Evolutionary conservation across 495 filamentous ascomycete genomes (phyloP).

Genomic region (Aspergillus haitiensis): DNA sequence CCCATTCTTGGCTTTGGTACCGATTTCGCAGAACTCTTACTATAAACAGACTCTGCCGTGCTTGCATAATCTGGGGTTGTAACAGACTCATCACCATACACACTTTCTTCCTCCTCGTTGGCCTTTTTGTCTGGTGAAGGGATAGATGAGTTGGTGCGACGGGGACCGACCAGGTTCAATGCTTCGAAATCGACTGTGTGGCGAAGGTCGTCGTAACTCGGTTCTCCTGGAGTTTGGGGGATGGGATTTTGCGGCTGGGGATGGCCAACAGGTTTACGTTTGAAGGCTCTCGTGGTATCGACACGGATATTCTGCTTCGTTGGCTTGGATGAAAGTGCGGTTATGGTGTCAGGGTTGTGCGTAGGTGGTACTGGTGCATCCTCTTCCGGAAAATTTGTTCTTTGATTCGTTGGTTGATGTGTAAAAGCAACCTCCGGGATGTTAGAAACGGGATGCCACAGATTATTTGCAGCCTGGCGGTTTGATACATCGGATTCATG

Average conservation of each 20-base stretch:
- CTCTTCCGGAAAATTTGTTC: conserved; percentile 15
- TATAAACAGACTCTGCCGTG: conserved; percentile 64
- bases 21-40: conserved; percentile 55
- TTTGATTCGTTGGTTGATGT: neutral
- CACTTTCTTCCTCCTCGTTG: conserved; percentile 43
- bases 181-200: conserved; percentile 66
- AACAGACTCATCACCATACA: conserved; percentile 53
- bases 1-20: conserved; percentile 75
- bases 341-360: conserved; percentile 25
- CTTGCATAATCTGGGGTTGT: conserved; percentile 67
- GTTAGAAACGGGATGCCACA: neutral
- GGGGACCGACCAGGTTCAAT: conserved; percentile 50
- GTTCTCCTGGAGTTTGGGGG: conserved; percentile 31
- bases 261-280: conserved; percentile 60
- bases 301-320: conserved; percentile 40
- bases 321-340: conserved; percentile 27
- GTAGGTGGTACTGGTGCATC: conserved; percentile 24
- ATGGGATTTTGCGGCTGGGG: conserved; percentile 37
- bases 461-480: conserved; percentile 2
- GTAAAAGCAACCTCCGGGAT: neutral
- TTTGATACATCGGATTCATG: conserved; percentile 10
- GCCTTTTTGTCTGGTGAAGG: conserved; percentile 32
- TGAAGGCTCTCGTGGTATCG: conserved; percentile 49
- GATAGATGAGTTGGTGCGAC: conserved; percentile 28
- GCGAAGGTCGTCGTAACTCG: conserved; percentile 64